Conservation (phyloP, 2,329 filamentous ascomycete genomes). For the Fusarium setosum region DNA sequence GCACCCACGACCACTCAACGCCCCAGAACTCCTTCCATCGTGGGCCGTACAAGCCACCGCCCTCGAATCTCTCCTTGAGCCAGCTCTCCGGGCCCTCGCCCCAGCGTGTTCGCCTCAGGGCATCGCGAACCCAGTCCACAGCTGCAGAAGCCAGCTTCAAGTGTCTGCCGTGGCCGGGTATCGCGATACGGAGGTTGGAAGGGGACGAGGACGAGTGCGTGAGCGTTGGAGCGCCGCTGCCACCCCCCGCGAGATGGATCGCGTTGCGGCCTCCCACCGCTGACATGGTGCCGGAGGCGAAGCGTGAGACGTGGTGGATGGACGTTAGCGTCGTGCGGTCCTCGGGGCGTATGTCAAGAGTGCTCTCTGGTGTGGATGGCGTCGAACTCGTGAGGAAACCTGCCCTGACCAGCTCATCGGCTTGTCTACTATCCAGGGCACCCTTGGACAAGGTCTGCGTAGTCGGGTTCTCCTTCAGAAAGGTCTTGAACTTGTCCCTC, state of each 20-base stretch:
- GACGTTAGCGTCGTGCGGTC: constrained; percentile 68
- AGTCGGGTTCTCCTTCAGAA: constrained; percentile 64
- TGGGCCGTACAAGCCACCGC: constrained; percentile 58
- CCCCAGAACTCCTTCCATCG: constrained; percentile 78
- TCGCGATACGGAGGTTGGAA: constrained; percentile 64
- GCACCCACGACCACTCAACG: constrained; percentile 75
- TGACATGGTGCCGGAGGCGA: constrained; percentile 74
- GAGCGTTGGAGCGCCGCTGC: constrained; percentile 51
- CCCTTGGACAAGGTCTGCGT: constrained; percentile 45
- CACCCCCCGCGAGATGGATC: constrained; percentile 72
- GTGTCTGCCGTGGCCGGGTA: constrained; percentile 75
- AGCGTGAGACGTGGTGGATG: constrained; percentile 70
- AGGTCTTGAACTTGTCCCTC: constrained; percentile 61
- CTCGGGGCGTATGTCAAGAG: constrained; percentile 61
- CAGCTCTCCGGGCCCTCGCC: constrained; percentile 72
- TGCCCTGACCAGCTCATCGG: constrained; percentile 69
- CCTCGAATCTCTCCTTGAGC: constrained; percentile 77
- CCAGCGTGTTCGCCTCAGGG: constrained; percentile 69
- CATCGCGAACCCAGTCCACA: constrained; percentile 68
- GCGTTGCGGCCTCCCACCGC: constrained; percentile 77
- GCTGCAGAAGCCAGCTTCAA: constrained; percentile 73
- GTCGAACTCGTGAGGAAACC: constrained; percentile 72
- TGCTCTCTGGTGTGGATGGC: constrained; percentile 47
- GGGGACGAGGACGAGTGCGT: constrained; percentile 37
- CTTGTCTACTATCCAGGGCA: constrained; percentile 57